Percentiles rank a stretch among this genome's conserved stretches.
Evolutionary conservation across 306 rosid genomes (phyloP).

Genomic region (Prunus mongolica): DNA sequence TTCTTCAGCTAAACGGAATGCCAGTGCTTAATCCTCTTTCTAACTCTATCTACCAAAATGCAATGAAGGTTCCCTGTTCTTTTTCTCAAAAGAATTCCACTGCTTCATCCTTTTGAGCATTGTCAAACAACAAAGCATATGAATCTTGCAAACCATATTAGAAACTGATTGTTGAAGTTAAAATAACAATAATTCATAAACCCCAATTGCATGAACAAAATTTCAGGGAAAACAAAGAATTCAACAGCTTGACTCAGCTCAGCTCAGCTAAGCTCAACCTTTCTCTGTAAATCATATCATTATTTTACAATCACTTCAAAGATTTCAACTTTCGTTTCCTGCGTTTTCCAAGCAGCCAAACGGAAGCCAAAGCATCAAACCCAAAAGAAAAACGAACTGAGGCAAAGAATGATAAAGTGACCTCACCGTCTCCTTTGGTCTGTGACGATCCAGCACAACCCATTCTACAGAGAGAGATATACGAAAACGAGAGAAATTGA

Average conservation of each 20-base stretch:
- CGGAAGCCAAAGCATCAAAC: slow-evolving; percentile 18
- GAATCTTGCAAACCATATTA: neutral
- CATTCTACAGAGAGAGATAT: slow-evolving; percentile 34
- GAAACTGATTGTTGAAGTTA: neutral
- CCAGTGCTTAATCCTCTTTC: neutral
- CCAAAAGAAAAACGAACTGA: slow-evolving; percentile 11
- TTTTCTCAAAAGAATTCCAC: neutral
- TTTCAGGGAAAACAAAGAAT: neutral
- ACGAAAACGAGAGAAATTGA: neutral
- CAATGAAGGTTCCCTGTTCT: neutral
- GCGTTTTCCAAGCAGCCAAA: slow-evolving; percentile 24
- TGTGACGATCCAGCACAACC: slow-evolving; percentile 94
- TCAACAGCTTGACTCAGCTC: slow-evolving; percentile 1
- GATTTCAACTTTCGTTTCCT: neutral
- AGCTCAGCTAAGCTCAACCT: neutral
- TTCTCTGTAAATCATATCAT: neutral
- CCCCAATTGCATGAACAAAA: neutral
- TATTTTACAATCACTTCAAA: neutral
- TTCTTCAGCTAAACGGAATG: neutral
- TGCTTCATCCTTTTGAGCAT: neutral
- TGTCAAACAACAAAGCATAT: neutral
- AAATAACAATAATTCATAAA: neutral
- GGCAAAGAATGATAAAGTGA: neutral
- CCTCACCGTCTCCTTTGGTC: slow-evolving; percentile 73
- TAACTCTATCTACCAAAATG: neutral